phyloP scores from a whole-genome alignment of 2,329 filamentous ascomycete genomes.

The Pseudomassariella vexata region DNA sequence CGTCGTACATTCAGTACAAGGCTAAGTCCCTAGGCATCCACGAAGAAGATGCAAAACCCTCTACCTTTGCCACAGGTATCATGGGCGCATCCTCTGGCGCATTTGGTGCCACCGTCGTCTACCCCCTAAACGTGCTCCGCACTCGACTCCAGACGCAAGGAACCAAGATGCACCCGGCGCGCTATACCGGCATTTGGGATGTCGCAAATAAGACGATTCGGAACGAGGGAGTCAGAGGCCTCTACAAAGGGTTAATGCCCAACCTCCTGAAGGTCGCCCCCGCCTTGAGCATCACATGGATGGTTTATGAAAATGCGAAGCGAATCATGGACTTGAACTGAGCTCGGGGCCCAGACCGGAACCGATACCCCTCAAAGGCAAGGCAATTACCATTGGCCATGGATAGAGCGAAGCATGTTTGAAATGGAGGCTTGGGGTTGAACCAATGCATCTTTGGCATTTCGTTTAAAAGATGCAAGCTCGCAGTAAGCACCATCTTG shows the following conservation, averaged over 20 bases:
- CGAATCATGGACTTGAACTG: constrained; percentile 25
- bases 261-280: constrained; percentile 96
- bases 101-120: constrained; percentile 88
- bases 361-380: too few species aligned
- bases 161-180: constrained; percentile 82
- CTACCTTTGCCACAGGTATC: constrained; percentile 76
- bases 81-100: constrained; percentile 91
- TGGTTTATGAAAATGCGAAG: constrained; percentile 90
- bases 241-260: constrained; percentile 93
- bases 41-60: constrained; percentile 77
- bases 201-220: constrained; percentile 78
- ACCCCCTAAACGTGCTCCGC: constrained; percentile 88
- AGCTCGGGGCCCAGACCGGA: too few species aligned
- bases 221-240: constrained; percentile 75
- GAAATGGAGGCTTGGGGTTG: too few species aligned
- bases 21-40: constrained; percentile 64
- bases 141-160: constrained; percentile 92
- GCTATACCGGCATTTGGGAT: constrained; percentile 87
- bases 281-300: constrained; percentile 90
- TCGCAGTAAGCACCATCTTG: too few species aligned
- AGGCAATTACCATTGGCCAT: too few species aligned
- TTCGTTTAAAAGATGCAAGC: too few species aligned
- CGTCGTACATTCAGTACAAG: constrained; percentile 62
- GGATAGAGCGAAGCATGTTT: too few species aligned
- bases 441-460: too few species aligned